A percentile compares a stretch with the other conserved stretches of the same genome.
These are phyloP conservation scores for Symbiodinium pilosum DNA, from an alignment of 73 alveolate genomes.

Conservation along the genomic window DNA sequence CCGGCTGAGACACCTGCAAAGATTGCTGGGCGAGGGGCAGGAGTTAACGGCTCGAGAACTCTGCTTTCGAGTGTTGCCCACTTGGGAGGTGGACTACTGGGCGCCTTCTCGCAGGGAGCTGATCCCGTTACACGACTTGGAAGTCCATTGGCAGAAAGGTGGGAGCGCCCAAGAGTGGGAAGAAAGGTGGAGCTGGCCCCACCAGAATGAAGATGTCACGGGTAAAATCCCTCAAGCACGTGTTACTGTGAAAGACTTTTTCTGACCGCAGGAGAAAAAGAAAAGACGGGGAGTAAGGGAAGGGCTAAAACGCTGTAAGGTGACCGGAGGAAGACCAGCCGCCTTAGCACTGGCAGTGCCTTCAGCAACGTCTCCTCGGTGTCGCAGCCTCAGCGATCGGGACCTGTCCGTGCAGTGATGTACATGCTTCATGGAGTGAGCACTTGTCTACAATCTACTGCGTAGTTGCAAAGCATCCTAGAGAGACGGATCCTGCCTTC, in stretches of 20 bases:
- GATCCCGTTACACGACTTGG: background rate
- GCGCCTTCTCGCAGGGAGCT: background rate
- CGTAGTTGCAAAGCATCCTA: no score
- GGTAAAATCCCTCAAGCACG: background rate
- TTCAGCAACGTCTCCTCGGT: slow-evolving; percentile 50
- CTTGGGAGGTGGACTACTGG: slow-evolving; percentile 20
- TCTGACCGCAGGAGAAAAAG: no score
- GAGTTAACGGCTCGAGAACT: slow-evolving; percentile 46
- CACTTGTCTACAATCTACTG: no score
- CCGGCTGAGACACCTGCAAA: slow-evolving; percentile 20
- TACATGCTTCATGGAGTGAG: no score
- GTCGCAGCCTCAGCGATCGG: slow-evolving; percentile 17
- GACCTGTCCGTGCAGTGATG: no score
- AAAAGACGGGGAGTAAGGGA: no score
- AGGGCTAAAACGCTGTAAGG: no score
- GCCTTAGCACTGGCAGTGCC: slow-evolving; percentile 39
- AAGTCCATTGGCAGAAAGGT: background rate
- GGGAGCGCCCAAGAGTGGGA: background rate
- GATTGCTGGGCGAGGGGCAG: background rate
- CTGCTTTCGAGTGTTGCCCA: slow-evolving; percentile 54
- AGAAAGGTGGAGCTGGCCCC: background rate
- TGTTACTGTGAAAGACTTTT: background rate
- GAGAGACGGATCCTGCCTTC: no score
- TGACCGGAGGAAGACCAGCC: slow-evolving; percentile 12
- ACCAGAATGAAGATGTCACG: background rate